These are phyloP conservation scores for Nakaseomyces kungkrabaensis DNA, from an alignment of 1,139 yeast species.

Conservation along the genomic window DNA sequence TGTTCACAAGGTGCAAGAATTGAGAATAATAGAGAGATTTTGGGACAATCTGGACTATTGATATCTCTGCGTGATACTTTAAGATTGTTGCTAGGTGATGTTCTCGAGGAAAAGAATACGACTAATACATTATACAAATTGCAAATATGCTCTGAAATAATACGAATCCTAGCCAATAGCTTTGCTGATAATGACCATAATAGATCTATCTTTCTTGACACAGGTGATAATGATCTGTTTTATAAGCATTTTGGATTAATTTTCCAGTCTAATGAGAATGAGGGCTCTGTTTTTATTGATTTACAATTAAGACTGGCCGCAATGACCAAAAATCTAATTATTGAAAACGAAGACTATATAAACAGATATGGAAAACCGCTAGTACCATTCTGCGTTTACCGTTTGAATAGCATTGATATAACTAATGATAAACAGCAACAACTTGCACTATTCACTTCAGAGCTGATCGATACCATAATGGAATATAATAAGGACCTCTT, in stretches of 20 bases:
- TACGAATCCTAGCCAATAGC: conserved; percentile 27
- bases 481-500: conserved; percentile 7
- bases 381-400: not conserved
- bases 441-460: conserved; percentile 14
- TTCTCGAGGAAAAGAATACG: conserved; percentile 8
- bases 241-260: conserved; percentile 16
- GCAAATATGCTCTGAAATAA: conserved; percentile 21
- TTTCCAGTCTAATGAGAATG: conserved; percentile 5
- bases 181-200: conserved; percentile 27
- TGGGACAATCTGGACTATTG: conserved; percentile 24
- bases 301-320: conserved; percentile 24
- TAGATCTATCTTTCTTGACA: conserved; percentile 13
- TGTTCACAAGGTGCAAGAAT: conserved; percentile 26
- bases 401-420: conserved; percentile 3
- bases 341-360: conserved; percentile 17
- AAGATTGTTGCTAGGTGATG: conserved; percentile 9
- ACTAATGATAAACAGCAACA: conserved; percentile 13
- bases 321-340: conserved; percentile 21
- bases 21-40: conserved; percentile 22
- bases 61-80: conserved; percentile 13
- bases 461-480: conserved; percentile 16
- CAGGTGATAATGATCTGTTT: conserved; percentile 7
- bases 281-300: conserved; percentile 8
- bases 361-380: not conserved
- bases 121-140: conserved; percentile 2